Base-by-base conservation (phyloP, 805 yeast genomes). In the Cyberlindnera nakhonratchasimensis region DNA sequence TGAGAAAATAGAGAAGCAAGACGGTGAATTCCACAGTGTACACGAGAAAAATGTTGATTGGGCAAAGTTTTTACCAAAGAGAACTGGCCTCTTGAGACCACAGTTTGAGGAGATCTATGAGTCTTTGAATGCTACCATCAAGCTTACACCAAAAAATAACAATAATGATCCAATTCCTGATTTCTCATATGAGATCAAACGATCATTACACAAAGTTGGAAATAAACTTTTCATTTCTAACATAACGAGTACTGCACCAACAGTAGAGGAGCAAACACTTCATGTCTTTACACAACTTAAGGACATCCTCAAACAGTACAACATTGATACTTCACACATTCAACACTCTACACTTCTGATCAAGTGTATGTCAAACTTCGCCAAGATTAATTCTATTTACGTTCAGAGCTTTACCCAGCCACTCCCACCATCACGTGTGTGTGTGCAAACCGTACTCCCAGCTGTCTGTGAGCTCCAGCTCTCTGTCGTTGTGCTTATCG, bases 351-450 rank as follows among this genome's bases (percentile, higher is more conserved):
- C 85, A 0, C 62, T 90, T 6, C 56, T 84, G 4, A 65, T 91
- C 2, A 51, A 70, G 3, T 74, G 81, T 38, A 90, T 93, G 91
- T 37, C 62, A 1, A 59, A 75, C 37, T 93, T 93, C 60, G 67
- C 65, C 0, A 58, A 51, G 9, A 74, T 90, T 11, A 93, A 93
- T 57, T 39, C 57, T 2, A 67, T 79, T 1, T 93, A 93, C 60
- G 67, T 67, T 19, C 45, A 59, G 2, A 72, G 67, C 45, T 90
- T 89, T 60, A 59, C 62, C 4, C 57, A 70, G 2, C 79, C 83
- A 4, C 68, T 77, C 28, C 98, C 98, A 1, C 98, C 99, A 1
- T 80, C 97, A 1, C 72, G 99, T 48, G 79, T 87, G 1, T 90
- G 98, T 62, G 77, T 93, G 4, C 82, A 84, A 41, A 74, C 95